Evolutionary conservation across 2,329 filamentous ascomycete species (phyloP).

Genomic region (Exutisphaerella laricina): DNA sequence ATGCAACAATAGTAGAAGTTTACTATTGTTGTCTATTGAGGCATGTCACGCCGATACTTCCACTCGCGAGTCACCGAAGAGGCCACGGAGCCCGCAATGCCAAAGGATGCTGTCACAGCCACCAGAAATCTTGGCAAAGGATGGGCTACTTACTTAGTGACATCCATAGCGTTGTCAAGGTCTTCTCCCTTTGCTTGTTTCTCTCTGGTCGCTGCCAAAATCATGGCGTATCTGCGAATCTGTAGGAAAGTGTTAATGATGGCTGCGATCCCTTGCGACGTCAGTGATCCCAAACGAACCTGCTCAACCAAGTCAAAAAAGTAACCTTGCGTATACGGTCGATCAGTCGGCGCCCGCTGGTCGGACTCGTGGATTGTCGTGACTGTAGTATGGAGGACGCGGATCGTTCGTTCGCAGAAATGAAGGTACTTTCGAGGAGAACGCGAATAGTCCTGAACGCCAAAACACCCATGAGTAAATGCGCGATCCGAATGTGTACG

Average conservation of each 20-base stretch:
- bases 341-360: slow-evolving; percentile 75
- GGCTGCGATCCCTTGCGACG: slow-evolving; percentile 9
- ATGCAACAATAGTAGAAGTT: slow-evolving; percentile 12
- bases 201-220: slow-evolving; percentile 70
- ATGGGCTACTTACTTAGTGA: slow-evolving; percentile 41
- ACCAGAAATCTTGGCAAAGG: slow-evolving; percentile 9
- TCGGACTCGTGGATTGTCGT: slow-evolving; percentile 80
- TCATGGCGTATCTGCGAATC: slow-evolving; percentile 79
- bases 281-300: slow-evolving; percentile 32
- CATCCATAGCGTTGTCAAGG: slow-evolving; percentile 46
- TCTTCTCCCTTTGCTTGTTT: slow-evolving; percentile 54
- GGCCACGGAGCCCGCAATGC: not conserved
- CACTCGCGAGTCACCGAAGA: too few relatives aligned
- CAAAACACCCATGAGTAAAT: slow-evolving; percentile 60
- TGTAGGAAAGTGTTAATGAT: slow-evolving; percentile 27
- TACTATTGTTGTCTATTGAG: slow-evolving; percentile 6
- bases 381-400: slow-evolving; percentile 83
- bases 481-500: slow-evolving; percentile 50
- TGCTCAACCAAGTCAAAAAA: slow-evolving; percentile 95
- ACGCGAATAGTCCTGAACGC: slow-evolving; percentile 64
- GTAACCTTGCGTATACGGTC: slow-evolving; percentile 91
- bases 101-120: slow-evolving; percentile 4
- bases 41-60: not conserved
- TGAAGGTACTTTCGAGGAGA: slow-evolving; percentile 72
- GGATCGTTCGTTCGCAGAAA: slow-evolving; percentile 86